A percentile compares a stretch with the other conserved stretches of the same genome.
These are phyloP conservation scores for Amauroascus niger DNA, from an alignment of 2,329 filamentous ascomycete genomes.

Conservation along the genomic window DNA sequence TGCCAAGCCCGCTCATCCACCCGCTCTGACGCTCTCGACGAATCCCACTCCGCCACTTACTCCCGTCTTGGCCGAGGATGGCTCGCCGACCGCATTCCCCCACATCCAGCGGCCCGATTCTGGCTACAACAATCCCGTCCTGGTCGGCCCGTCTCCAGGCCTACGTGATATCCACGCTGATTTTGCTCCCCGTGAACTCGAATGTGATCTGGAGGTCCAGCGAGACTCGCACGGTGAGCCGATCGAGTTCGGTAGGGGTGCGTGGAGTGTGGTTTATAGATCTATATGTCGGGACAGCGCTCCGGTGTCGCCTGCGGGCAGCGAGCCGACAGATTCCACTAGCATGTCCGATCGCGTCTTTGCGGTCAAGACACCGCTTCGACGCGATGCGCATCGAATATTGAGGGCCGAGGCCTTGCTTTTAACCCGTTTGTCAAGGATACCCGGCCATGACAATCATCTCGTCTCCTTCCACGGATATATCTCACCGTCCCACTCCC, in stretches of 20 bases:
- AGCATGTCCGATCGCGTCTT: constrained; percentile 23
- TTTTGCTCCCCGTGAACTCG: constrained; percentile 23
- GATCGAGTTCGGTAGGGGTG: constrained; percentile 37
- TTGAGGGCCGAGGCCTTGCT: constrained; percentile 36
- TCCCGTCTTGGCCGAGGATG: constrained; percentile 22
- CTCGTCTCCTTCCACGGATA: constrained; percentile 40
- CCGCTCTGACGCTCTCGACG: constrained; percentile 8
- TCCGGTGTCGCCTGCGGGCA: neutral
- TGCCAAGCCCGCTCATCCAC: constrained; percentile 10
- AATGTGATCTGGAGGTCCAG: constrained; percentile 28
- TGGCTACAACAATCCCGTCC: neutral
- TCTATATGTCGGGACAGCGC: constrained; percentile 19
- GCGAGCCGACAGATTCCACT: neutral
- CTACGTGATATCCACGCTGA: neutral
- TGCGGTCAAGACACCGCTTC: constrained; percentile 38
- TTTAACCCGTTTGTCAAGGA: constrained; percentile 31
- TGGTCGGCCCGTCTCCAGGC: neutral
- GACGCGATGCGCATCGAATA: constrained; percentile 34
- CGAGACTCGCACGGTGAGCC: constrained; percentile 23
- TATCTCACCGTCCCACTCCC: constrained; percentile 29
- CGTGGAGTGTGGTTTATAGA: constrained; percentile 42
- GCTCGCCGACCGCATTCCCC: constrained; percentile 9
- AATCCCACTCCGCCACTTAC: constrained; percentile 31
- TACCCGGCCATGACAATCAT: constrained; percentile 27
- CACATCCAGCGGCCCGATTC: constrained; percentile 7